Conservation (phyloP, 169 alveolate genomes). For the Eimeria necatrix region DNA sequence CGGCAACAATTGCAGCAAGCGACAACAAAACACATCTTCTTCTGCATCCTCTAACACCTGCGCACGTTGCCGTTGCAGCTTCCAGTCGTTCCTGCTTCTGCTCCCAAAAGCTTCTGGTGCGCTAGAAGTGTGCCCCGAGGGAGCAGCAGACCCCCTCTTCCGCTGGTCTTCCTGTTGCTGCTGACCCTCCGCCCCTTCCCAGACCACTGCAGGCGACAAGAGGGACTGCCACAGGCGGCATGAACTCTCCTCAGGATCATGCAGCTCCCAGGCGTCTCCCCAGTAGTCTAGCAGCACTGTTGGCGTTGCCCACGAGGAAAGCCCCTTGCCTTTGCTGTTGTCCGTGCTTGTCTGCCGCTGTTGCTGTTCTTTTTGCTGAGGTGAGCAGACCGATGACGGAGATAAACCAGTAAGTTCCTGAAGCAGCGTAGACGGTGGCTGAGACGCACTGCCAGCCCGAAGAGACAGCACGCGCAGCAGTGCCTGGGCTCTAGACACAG, state of each 20-base stretch:
- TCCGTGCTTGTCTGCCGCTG: neutral
- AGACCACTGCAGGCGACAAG: slow-evolving; percentile 29
- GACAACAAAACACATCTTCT: slow-evolving; percentile 33
- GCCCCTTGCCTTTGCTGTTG: slow-evolving; percentile 47
- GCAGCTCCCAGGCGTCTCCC: slow-evolving; percentile 27
- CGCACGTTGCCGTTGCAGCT: slow-evolving; percentile 19
- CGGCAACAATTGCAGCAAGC: slow-evolving; percentile 27
- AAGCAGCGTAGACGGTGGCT: slow-evolving; percentile 23
- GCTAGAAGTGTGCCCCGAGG: neutral
- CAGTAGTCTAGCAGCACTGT: slow-evolving; percentile 43
- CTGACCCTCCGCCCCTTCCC: neutral
- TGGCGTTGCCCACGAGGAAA: slow-evolving; percentile 64
- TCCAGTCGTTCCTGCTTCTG: neutral
- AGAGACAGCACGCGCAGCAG: slow-evolving; percentile 50
- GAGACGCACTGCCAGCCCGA: neutral
- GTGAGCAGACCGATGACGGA: neutral
- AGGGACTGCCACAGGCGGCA: slow-evolving; percentile 23
- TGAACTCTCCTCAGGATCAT: neutral
- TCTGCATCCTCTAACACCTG: slow-evolving; percentile 2
- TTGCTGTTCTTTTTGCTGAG: neutral
- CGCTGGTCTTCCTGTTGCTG: slow-evolving; percentile 42
- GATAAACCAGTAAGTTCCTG: slow-evolving; percentile 10
- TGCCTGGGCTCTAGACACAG: slow-evolving; percentile 42
- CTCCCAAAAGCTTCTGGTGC: slow-evolving; percentile 33
- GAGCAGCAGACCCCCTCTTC: neutral